Percentiles rank a stretch among this genome's conserved stretches.
phyloP scores from a whole-genome alignment of 306 rosid genomes.

The Citrullus amarus region DNA sequence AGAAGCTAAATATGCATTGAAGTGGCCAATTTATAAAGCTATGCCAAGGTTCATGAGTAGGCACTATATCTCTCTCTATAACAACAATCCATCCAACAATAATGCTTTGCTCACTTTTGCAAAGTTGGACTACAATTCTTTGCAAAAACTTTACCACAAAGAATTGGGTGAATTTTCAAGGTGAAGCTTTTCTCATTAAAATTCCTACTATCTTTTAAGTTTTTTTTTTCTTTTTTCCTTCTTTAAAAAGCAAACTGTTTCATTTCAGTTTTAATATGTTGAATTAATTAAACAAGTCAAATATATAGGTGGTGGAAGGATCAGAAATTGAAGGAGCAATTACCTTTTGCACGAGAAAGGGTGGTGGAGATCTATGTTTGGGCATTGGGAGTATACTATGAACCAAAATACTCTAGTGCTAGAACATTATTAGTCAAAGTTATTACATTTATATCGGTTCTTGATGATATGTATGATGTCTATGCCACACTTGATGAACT shows the following conservation, averaged over 20 bases:
- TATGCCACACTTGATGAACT: neutral
- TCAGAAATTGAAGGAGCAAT: neutral
- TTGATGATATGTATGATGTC: neutral
- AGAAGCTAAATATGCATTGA: slow-evolving; percentile 4
- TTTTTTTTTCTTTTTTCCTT: no score
- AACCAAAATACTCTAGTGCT: neutral
- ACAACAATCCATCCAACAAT: neutral
- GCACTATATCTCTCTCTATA: neutral
- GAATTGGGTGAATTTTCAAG: neutral
- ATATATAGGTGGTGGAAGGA: neutral
- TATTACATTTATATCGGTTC: neutral
- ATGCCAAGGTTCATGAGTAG: neutral
- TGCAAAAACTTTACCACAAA: slow-evolving; percentile 3
- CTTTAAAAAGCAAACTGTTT: no score
- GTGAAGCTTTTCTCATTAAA: neutral
- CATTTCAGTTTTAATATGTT: no score
- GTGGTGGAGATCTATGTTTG: neutral
- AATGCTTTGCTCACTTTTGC: slow-evolving; percentile 13
- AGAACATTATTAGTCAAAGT: neutral
- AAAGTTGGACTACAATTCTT: slow-evolving; percentile 15
- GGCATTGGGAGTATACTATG: neutral
- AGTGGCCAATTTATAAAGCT: neutral
- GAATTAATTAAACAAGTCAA: no score
- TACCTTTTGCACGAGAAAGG: neutral
- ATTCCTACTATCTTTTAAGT: no score